phyloP scores from a whole-genome alignment of 371 early-diverging fungal genomes.

The Haplosporangium sp. region DNA sequence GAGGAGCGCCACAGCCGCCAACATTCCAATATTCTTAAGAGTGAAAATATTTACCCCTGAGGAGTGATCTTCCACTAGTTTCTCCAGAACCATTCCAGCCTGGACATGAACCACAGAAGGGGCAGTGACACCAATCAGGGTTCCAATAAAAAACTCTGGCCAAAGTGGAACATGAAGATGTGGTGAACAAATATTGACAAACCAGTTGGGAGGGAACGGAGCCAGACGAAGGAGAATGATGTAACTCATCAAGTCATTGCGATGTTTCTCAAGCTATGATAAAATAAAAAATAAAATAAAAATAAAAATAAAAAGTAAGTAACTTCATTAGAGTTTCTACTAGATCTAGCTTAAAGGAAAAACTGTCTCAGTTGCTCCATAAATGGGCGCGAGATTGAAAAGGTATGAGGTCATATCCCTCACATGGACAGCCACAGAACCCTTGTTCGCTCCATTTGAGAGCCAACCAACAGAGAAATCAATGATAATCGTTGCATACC shows the following conservation, averaged over 20 bases:
- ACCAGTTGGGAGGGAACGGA: slow-evolving; percentile 77
- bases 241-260: slow-evolving; percentile 72
- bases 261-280: slow-evolving; percentile 63
- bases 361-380: too few species aligned
- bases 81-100: slow-evolving; percentile 61
- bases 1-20: slow-evolving; percentile 35
- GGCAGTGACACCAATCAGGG: slow-evolving; percentile 64
- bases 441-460: too few species aligned
- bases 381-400: too few species aligned
- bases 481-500: slow-evolving; percentile 36
- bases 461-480: neutral
- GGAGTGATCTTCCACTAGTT: slow-evolving; percentile 50
- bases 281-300: neutral
- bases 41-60: slow-evolving; percentile 46
- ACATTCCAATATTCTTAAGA: slow-evolving; percentile 42
- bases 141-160: slow-evolving; percentile 61
- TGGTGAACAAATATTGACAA: slow-evolving; percentile 71
- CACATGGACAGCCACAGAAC: too few species aligned
- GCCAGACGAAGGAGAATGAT: slow-evolving; percentile 67
- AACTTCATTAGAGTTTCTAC: too few species aligned
- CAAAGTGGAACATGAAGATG: slow-evolving; percentile 71
- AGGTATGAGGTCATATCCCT: too few species aligned
- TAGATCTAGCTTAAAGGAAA: too few species aligned
- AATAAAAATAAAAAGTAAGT: neutral
- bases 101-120: slow-evolving; percentile 76